These are phyloP conservation scores for Apostasia ramifera DNA, from an alignment of 106 monocot species.

Conservation along the genomic window DNA sequence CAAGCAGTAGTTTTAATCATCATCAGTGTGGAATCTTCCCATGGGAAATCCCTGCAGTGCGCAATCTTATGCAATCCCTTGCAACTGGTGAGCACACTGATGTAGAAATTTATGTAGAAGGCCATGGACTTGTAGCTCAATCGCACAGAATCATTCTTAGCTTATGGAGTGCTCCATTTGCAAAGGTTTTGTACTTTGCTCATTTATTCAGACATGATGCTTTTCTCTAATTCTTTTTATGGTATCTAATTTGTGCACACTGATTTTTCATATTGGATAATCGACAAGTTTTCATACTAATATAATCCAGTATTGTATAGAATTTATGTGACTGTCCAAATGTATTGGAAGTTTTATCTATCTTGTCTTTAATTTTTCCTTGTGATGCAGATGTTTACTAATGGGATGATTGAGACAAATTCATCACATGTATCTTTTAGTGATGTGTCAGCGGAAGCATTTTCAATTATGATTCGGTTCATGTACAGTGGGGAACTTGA, in stretches of 20 bases:
- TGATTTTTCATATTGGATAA: too few species aligned
- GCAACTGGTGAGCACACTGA: constrained; percentile 63
- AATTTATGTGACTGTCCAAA: too few species aligned
- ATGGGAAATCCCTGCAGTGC: constrained; percentile 31
- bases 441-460: constrained; percentile 65
- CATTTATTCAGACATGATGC: background rate
- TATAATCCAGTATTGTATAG: too few species aligned
- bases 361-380: background rate
- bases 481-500: constrained; percentile 81
- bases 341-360: too few species aligned
- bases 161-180: constrained; percentile 76
- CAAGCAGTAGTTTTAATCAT: constrained; percentile 15
- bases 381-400: constrained; percentile 86
- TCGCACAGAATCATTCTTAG: constrained; percentile 83
- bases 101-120: constrained; percentile 59
- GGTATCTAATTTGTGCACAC: background rate
- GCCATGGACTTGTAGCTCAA: constrained; percentile 47
- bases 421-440: constrained; percentile 53
- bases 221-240: background rate
- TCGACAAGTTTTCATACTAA: too few species aligned
- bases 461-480: constrained; percentile 59
- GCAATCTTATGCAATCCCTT: constrained; percentile 61
- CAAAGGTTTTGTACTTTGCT: constrained; percentile 42
- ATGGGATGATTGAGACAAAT: constrained; percentile 88
- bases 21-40: constrained; percentile 40